phyloP scores from a whole-genome alignment of 1,284 basidiomycete genomes.

The Rhodotorula sp. region DNA sequence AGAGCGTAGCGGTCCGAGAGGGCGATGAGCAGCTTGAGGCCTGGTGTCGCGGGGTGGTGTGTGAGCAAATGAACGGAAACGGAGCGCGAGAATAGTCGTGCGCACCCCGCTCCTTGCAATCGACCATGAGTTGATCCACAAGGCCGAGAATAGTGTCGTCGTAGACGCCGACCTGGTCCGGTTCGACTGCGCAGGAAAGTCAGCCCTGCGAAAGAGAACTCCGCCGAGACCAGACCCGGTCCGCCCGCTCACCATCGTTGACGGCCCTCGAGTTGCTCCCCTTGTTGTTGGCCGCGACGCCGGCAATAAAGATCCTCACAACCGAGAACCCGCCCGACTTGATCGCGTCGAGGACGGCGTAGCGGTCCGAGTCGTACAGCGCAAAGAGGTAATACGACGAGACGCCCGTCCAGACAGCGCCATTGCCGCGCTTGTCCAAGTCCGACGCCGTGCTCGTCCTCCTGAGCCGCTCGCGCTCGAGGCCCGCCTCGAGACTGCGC shows the following conservation, averaged over 20 bases:
- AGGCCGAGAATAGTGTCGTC: conserved; percentile 52
- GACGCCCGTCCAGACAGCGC: conserved; percentile 39
- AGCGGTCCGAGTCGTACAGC: conserved; percentile 34
- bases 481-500: neutral
- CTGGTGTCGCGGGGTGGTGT: conserved; percentile 4
- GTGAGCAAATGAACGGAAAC: neutral
- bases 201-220: neutral
- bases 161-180: conserved; percentile 49
- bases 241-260: conserved; percentile 21
- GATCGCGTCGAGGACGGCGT: conserved; percentile 43
- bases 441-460: neutral
- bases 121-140: conserved; percentile 53
- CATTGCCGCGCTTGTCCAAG: neutral
- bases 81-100: neutral
- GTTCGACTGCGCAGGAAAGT: conserved; percentile 47
- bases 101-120: conserved; percentile 45
- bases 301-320: conserved; percentile 43
- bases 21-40: conserved; percentile 52
- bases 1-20: conserved; percentile 43
- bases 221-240: neutral
- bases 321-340: conserved; percentile 42
- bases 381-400: conserved; percentile 45
- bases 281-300: conserved; percentile 41
- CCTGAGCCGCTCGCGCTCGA: neutral
- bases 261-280: conserved; percentile 33